Percentiles rank a stretch among this genome's conserved stretches.
Conservation (phyloP, 192 early-diverging fungal genomes). For the Allomyces macrogynus region DNA sequence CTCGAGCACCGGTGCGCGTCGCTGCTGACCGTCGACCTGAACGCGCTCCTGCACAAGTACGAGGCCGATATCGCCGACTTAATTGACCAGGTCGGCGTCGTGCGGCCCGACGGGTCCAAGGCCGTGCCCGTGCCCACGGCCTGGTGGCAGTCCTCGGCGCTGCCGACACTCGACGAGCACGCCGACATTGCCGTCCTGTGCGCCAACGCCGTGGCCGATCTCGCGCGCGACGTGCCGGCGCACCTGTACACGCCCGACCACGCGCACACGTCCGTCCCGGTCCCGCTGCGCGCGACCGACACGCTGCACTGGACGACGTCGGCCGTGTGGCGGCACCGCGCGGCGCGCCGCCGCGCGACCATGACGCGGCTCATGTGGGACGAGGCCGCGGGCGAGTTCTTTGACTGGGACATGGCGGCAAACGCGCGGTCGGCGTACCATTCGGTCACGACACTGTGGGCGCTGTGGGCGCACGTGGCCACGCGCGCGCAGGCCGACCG, state of each 20-base stretch:
- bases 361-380: constrained; percentile 79
- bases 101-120: neutral
- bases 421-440: constrained; percentile 55
- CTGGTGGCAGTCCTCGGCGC: neutral
- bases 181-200: constrained; percentile 17
- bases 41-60: constrained; percentile 86
- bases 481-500: constrained; percentile 49
- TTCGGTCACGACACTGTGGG: constrained; percentile 70
- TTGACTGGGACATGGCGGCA: constrained; percentile 69
- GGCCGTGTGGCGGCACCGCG: constrained; percentile 41
- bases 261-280: constrained; percentile 7
- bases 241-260: constrained; percentile 10
- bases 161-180: constrained; percentile 30
- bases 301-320: constrained; percentile 10
- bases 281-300: neutral
- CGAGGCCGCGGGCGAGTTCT: constrained; percentile 51
- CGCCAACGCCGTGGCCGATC: constrained; percentile 12
- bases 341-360: constrained; percentile 29
- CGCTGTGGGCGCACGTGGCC: constrained; percentile 79
- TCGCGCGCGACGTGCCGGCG: constrained; percentile 2
- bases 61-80: constrained; percentile 71
- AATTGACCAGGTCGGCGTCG: constrained; percentile 16
- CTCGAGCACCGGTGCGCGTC: constrained; percentile 77
- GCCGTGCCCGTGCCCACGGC: neutral
- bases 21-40: constrained; percentile 88